phyloP scores from a whole-genome alignment of 2,329 filamentous ascomycete genomes.

The Exophiala calicioides region DNA sequence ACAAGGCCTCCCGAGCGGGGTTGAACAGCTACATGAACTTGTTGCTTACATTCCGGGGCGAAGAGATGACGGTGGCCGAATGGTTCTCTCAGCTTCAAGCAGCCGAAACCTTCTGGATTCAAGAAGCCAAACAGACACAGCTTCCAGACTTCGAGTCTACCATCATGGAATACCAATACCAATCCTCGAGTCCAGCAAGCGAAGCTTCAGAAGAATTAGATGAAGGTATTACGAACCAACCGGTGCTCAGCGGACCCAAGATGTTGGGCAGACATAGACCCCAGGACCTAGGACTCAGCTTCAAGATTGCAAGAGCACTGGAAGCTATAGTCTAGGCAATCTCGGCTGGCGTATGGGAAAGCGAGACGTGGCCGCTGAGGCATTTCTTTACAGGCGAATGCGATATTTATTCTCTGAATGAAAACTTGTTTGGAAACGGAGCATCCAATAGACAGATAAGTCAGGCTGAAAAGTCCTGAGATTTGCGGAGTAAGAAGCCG shows the following conservation, averaged over 20 bases:
- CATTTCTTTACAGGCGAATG: too few relatives aligned
- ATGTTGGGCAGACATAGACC: neutral
- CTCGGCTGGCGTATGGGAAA: constrained; percentile 13
- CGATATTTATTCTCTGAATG: too few relatives aligned
- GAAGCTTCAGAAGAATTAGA: constrained; percentile 13
- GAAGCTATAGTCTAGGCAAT: constrained; percentile 7
- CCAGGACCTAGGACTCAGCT: constrained; percentile 11
- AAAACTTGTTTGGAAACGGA: too few relatives aligned
- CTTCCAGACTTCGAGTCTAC: constrained; percentile 28
- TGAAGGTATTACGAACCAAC: neutral
- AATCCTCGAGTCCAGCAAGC: constrained; percentile 19
- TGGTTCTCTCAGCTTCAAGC: constrained; percentile 22
- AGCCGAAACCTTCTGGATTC: constrained; percentile 20
- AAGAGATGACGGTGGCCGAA: constrained; percentile 21
- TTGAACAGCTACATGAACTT: constrained; percentile 15
- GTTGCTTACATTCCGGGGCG: constrained; percentile 21
- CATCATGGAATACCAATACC: constrained; percentile 19
- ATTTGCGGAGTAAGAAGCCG: too few relatives aligned
- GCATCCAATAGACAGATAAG: too few relatives aligned
- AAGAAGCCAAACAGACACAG: constrained; percentile 18
- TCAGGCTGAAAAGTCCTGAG: neutral
- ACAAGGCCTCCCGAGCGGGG: constrained; percentile 26
- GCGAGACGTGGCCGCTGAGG: constrained; percentile 10
- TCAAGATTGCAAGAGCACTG: constrained; percentile 8
- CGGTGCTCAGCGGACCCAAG: constrained; percentile 10